phyloP scores from a whole-genome alignment of 805 yeast species.

The Nakazawaea ambrosiae region DNA sequence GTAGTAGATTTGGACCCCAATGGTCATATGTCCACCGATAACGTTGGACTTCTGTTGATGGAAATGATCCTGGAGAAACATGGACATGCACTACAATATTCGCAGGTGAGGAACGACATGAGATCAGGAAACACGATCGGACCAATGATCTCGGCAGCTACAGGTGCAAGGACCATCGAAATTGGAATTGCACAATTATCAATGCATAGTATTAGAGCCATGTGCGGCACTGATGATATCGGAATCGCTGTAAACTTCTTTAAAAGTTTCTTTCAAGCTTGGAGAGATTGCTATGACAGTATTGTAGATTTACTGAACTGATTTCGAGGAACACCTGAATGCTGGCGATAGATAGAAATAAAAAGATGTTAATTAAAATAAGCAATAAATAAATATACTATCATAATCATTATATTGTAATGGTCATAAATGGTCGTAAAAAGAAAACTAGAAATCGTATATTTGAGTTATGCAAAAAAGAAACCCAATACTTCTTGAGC shows the following conservation, averaged over 20 bases:
- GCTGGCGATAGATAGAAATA: no score
- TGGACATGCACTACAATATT: conserved; percentile 63
- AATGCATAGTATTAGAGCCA: conserved; percentile 82
- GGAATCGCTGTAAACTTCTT: conserved; percentile 69
- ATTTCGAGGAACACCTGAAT: no score
- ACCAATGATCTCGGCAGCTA: conserved; percentile 52
- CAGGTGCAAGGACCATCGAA: conserved; percentile 73
- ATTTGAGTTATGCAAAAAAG: no score
- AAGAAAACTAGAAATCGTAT: neutral
- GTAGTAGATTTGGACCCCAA: conserved; percentile 68
- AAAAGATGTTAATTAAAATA: no score
- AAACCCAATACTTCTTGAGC: neutral
- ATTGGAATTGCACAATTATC: conserved; percentile 78
- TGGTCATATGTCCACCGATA: conserved; percentile 78
- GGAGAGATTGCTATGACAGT: conserved; percentile 52
- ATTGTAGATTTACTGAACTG: no score
- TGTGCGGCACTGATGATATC: conserved; percentile 73
- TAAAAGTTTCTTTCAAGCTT: conserved; percentile 56
- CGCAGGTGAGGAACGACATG: conserved; percentile 79
- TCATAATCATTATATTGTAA: neutral
- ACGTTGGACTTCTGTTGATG: conserved; percentile 64
- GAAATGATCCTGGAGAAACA: conserved; percentile 62
- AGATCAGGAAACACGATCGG: conserved; percentile 90
- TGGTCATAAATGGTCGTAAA: no score
- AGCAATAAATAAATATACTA: neutral